Evolutionary conservation across 441 rosid genomes (phyloP).

Genomic region (Biscutella laevigata): DNA sequence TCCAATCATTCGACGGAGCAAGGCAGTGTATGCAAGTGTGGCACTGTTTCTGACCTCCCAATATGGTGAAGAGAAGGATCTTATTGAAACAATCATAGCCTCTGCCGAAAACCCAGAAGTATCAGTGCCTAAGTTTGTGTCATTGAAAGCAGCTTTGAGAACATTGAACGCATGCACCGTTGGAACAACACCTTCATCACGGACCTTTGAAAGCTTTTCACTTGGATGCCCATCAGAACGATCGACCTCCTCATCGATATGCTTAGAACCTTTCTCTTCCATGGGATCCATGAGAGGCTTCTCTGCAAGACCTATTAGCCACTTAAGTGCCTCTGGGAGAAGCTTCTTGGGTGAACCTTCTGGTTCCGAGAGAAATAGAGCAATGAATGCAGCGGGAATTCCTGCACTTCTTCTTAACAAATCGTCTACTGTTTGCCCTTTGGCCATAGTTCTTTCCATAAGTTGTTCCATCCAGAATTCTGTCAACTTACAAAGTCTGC

Average conservation of each 20-base stretch:
- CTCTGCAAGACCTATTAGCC: conserved; percentile 78
- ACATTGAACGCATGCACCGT: conserved; percentile 94
- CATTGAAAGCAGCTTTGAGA: conserved; percentile 87
- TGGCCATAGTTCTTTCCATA: conserved; percentile 81
- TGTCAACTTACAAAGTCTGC: conserved; percentile 81
- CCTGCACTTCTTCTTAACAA: conserved; percentile 98
- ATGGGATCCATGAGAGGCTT: conserved; percentile 37
- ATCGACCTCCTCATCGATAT: conserved; percentile 21
- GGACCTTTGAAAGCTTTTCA: conserved; percentile 60
- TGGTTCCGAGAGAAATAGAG: conserved; percentile 91
- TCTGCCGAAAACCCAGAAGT: conserved; percentile 94
- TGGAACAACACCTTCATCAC: conserved; percentile 93
- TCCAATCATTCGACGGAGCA: conserved; percentile 84
- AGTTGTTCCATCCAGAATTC: conserved; percentile 94
- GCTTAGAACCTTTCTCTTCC: conserved; percentile 25
- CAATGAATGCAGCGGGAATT: conserved; percentile 93
- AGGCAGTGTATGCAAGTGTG: conserved; percentile 83
- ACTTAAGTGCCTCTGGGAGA: conserved; percentile 71
- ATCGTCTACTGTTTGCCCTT: conserved; percentile 90
- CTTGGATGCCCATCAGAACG: conserved; percentile 32
- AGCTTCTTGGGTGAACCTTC: conserved; percentile 95
- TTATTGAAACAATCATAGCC: conserved; percentile 69
- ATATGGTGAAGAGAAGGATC: conserved; percentile 87
- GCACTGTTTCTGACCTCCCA: conserved; percentile 99
- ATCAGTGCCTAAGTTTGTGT: conserved; percentile 88